Percentiles rank a stretch among this genome's conserved stretches.
Conservation (phyloP, 176 grass and related monocot genomes). For the Carex scoparia region DNA sequence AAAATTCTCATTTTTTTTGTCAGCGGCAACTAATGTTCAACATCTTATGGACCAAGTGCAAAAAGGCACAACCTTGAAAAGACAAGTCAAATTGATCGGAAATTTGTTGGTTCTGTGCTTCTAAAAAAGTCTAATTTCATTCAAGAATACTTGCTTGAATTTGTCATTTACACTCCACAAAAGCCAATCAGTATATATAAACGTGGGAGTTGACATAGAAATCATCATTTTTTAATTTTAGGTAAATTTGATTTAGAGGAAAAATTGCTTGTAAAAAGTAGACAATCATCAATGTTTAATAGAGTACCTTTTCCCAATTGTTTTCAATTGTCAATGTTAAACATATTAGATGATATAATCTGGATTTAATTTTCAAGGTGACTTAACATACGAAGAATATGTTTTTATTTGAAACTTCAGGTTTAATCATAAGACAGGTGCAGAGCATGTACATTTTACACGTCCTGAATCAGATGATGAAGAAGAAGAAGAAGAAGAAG, state of each 20-base stretch:
- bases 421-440: slow-evolving; percentile 94
- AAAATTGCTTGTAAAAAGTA: background rate
- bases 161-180: background rate
- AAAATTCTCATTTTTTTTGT: background rate
- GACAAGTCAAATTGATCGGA: background rate
- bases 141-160: background rate
- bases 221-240: background rate
- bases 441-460: slow-evolving; percentile 82
- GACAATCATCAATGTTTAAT: background rate
- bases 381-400: background rate
- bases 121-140: no score
- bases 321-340: background rate
- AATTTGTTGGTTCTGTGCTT: background rate
- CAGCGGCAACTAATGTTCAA: background rate
- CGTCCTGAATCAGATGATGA: slow-evolving; percentile 42
- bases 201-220: background rate
- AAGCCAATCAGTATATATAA: background rate
- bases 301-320: background rate
- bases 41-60: background rate
- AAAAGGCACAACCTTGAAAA: background rate
- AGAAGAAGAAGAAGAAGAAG: slow-evolving; percentile 19
- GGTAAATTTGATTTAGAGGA: background rate
- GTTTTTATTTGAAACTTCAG: slow-evolving; percentile 34
- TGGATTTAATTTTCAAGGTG: background rate
- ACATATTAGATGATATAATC: background rate